These are phyloP conservation scores for Onygenales sp. DNA, from an alignment of 2,329 filamentous ascomycete species.

Conservation along the genomic window DNA sequence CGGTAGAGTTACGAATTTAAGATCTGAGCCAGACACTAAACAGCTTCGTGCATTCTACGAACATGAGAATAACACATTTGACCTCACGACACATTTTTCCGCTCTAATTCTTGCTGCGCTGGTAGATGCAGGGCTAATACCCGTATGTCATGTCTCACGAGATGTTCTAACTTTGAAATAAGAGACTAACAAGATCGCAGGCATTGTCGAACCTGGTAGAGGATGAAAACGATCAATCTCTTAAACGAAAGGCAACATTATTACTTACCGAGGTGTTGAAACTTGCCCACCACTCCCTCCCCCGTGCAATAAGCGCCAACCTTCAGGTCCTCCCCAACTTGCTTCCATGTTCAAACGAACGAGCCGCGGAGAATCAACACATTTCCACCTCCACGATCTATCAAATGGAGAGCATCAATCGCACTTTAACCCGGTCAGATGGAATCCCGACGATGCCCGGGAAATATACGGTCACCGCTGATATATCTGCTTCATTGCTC, in stretches of 20 bases:
- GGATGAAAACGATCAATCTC: slow-evolving; percentile 37
- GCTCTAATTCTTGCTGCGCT: slow-evolving; percentile 78
- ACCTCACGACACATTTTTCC: slow-evolving; percentile 89
- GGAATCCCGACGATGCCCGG: slow-evolving; percentile 31
- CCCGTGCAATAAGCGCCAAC: slow-evolving; percentile 69
- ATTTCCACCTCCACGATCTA: slow-evolving; percentile 86
- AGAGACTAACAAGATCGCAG: slow-evolving; percentile 21
- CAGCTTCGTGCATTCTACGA: slow-evolving; percentile 50
- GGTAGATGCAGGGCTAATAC: slow-evolving; percentile 66
- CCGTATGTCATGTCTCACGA: slow-evolving; percentile 20
- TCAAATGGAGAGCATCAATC: slow-evolving; percentile 94
- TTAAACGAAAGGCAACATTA: slow-evolving; percentile 83
- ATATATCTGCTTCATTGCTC: slow-evolving; percentile 34
- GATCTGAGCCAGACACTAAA: slow-evolving; percentile 48
- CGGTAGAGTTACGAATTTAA: slow-evolving; percentile 81
- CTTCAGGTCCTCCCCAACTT: slow-evolving; percentile 83
- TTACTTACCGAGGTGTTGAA: slow-evolving; percentile 87
- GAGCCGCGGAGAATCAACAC: slow-evolving; percentile 63
- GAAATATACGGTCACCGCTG: slow-evolving; percentile 34
- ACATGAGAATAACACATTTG: slow-evolving; percentile 54
- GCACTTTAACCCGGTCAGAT: slow-evolving; percentile 75
- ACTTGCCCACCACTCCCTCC: slow-evolving; percentile 75
- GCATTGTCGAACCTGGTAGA: slow-evolving; percentile 42
- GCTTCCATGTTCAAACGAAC: slow-evolving; percentile 65
- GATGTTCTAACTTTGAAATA: neutral